Evolutionary conservation across 345 rosid species (phyloP), one percentile per base, ranked within the genome.

Genomic region (Crucihimalaya himalaica): DNA sequence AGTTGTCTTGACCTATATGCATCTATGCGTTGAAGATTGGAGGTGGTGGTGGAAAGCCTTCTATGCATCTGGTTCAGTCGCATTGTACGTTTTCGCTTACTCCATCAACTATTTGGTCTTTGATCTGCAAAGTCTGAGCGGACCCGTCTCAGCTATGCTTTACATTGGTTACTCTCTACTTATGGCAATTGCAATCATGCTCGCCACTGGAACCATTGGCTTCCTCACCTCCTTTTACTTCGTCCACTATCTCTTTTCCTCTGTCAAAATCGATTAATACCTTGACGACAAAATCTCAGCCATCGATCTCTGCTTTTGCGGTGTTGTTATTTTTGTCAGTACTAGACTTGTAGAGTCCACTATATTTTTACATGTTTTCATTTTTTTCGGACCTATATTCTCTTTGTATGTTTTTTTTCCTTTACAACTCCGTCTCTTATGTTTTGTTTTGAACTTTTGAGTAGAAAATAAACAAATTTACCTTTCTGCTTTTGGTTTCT

Each of bases 21-120:
- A 88, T 67, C 96, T 90, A 25, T 90, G 93, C 13, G 96, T 86
- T 12, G 96, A 90, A 79, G 96, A 90, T 54, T 90, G 96, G 96
- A 84, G 80, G 61, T 90, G 96, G 96, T 88, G 93, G 96, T 90
- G 96, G 96, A 90, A 88, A 80, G 86, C 96, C 4, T 90, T 90
- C 86, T 90, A 66, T 32, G 96, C 96, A 15, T 88, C 93, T 5
- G 96, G 96, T 43, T 90, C 93, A 37, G 96, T 90, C 6, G 82
- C 96, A 5, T 81, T 90, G 66, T 90, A 88, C n/a, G 91, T 90
- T 20, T 90, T 88, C 68, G 78, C 87, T 2, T 90, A 86, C 81
- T 86, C 96, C 47, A 86, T 90, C 82, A 88, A 88, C 73, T 90
- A 90, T 70, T 75, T 90, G 88, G 88, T 88, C 14, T 88, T 88